Evolutionary conservation across 129 eudicot genomes (phyloP).

Genomic region (sunflower (Helianthus annuus)): HanXRQr2.0-SUNRISE NC_035434.2:10474929-10475428

Average conservation of each 20-base stretch:
- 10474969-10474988: conserved; percentile 68
- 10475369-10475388: too few relatives aligned
- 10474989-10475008: conserved; percentile 69
- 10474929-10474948: conserved; percentile 80
- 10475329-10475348: too few relatives aligned
- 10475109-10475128: not conserved
- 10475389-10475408: too few relatives aligned
- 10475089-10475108: not conserved
- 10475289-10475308: too few relatives aligned
- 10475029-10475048: conserved; percentile 88
- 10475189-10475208: not conserved
- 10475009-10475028: conserved; percentile 71
- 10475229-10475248: too few relatives aligned
- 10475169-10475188: not conserved
- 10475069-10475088: not conserved
- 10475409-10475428: too few relatives aligned
- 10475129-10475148: not conserved
- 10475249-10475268: too few relatives aligned
- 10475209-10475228: too few relatives aligned
- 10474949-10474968: conserved; percentile 92
- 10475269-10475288: too few relatives aligned
- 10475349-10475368: too few relatives aligned
- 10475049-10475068: conserved; percentile 81
- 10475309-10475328: too few relatives aligned
- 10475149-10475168: not conserved